Evolutionary conservation across 2,329 filamentous ascomycete genomes (phyloP).

Genomic region (Microsporum audouinii): DNA sequence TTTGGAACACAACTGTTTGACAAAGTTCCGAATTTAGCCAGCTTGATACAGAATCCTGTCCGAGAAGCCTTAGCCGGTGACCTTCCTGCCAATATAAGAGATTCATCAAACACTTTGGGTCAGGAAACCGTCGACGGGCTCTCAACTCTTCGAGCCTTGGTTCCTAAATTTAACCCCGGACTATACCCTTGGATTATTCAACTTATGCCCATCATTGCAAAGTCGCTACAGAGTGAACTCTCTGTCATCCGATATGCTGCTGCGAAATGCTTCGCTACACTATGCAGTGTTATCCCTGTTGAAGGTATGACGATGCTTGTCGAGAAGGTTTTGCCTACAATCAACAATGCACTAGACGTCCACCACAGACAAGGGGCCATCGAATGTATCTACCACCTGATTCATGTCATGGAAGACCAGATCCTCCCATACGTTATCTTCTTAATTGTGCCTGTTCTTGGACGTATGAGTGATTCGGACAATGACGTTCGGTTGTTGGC

Average conservation of each 20-base stretch:
- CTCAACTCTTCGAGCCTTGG: slow-evolving; percentile 80
- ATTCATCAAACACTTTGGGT: slow-evolving; percentile 64
- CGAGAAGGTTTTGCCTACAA: slow-evolving; percentile 80
- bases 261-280: slow-evolving; percentile 91
- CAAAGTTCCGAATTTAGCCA: slow-evolving; percentile 71
- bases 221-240: slow-evolving; percentile 73
- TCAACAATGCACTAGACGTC: slow-evolving; percentile 80
- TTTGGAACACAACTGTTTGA: slow-evolving; percentile 69
- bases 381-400: slow-evolving; percentile 91
- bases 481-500: slow-evolving; percentile 89
- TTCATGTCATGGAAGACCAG: slow-evolving; percentile 92
- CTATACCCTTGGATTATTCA: slow-evolving; percentile 71
- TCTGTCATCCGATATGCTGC: slow-evolving; percentile 94
- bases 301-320: slow-evolving; percentile 94
- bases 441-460: slow-evolving; percentile 90
- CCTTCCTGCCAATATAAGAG: slow-evolving; percentile 59
- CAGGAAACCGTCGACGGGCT: slow-evolving; percentile 91
- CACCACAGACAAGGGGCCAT: slow-evolving; percentile 86
- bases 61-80: slow-evolving; percentile 59
- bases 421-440: slow-evolving; percentile 98
- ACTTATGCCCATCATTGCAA: slow-evolving; percentile 74
- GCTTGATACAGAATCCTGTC: slow-evolving; percentile 72
- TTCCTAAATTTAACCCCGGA: slow-evolving; percentile 71
- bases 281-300: slow-evolving; percentile 92
- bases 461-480: slow-evolving; percentile 96